Base-by-base conservation (phyloP, 2,329 filamentous ascomycete species). In the Knufia fluminis region DNA sequence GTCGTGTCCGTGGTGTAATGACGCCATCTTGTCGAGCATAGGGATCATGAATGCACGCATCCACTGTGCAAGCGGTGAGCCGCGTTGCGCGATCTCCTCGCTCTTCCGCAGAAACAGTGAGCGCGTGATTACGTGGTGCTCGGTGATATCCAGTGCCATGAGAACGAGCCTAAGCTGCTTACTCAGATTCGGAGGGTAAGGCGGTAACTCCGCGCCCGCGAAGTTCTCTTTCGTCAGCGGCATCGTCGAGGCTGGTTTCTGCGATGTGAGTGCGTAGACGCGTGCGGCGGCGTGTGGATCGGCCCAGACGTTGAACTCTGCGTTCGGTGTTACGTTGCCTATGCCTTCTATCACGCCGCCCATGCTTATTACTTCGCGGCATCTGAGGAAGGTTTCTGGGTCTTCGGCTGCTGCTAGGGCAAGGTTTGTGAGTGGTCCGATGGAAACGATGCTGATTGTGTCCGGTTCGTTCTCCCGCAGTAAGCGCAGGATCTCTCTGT, bases 261-360 rank as follows among this genome's bases (percentile, higher is more conserved):
- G 78, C 1, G 85, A 88, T 0, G 86, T 89, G 54, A 92, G 71
- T 4, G 86, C 85, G 61, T 83, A 90, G 16, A 92, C 77, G 12
- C 85, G 77, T 9, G 86, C 86, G 0, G 85, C 79, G 23, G 86
- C 85, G 35, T 86, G 76, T 17, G 85, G 75, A 64, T 98, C 94
- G 51, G 92, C 90, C 62, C 88, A 94, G 50, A 85, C 85, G 72
- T 98, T 98, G 77, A 98, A 98, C 66, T 98, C 92, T 54, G 86
- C 88, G 10, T 84, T 79, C 1, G 92, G 91, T 0, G 78, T 83
- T 57, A 82, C 81, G 66, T 98, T 98, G 58, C 92, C 92, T 45
- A 82, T 77, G 39, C 81, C 71, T 52, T 85, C 75, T 48, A 98
- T 78, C 20, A 86, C 83, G 52, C 92, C 92, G 52, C 91, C 92